Conservation (phyloP, 2,329 filamentous ascomycete species). For the Pochonia chlamydosporia region DNA sequence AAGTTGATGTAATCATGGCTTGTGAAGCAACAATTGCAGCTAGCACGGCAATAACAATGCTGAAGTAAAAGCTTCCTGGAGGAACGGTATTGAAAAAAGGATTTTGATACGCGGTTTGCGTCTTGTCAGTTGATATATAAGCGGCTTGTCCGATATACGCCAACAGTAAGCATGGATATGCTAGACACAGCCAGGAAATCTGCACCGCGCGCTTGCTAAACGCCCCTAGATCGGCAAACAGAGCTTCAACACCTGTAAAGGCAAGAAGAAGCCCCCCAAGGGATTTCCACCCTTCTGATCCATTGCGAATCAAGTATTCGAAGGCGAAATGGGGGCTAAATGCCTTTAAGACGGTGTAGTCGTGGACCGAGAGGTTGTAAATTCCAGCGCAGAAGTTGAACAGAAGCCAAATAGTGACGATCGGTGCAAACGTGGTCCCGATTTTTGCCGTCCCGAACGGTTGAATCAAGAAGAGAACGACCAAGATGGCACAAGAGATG, state of each 20-base stretch:
- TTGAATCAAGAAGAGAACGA: constrained; percentile 58
- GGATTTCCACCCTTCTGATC: constrained; percentile 55
- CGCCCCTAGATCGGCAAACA: constrained; percentile 73
- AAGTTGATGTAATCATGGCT: constrained; percentile 71
- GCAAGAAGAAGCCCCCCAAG: constrained; percentile 67
- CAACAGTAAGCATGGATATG: constrained; percentile 60
- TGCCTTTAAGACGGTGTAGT: constrained; percentile 49
- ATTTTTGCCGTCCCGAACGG: constrained; percentile 59
- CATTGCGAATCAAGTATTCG: constrained; percentile 53
- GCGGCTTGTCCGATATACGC: constrained; percentile 71
- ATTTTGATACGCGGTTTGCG: constrained; percentile 36
- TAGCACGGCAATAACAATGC: constrained; percentile 61
- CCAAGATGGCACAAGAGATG: constrained; percentile 57
- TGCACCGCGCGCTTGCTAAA: constrained; percentile 67
- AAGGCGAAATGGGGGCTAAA: constrained; percentile 57
- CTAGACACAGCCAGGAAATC: constrained; percentile 63
- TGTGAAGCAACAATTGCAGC: constrained; percentile 73
- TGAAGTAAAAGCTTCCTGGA: constrained; percentile 61
- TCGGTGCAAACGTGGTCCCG: constrained; percentile 56
- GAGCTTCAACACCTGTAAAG: constrained; percentile 73
- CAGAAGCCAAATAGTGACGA: constrained; percentile 61
- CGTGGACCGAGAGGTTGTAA: constrained; percentile 50
- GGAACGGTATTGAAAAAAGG: constrained; percentile 70
- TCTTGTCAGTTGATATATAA: constrained; percentile 57
- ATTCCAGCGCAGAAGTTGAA: constrained; percentile 60